Conservation (phyloP, 2,329 filamentous ascomycete species). For the Epichloe sp. region DNA sequence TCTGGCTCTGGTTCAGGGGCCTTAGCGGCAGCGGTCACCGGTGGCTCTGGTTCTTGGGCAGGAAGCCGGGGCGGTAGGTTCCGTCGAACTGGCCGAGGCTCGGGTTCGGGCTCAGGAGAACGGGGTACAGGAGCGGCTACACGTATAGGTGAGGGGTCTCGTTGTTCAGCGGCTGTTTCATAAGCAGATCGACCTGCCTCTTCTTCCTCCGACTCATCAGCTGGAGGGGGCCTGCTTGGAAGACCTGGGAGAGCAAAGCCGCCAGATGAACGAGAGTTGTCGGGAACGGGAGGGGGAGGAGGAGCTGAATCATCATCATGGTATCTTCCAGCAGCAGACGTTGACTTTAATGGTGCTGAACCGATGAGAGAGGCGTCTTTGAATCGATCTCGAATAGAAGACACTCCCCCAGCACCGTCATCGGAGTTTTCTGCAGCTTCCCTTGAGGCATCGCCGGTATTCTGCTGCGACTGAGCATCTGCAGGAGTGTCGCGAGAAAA, state of each 20-base stretch:
- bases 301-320: conserved; percentile 27
- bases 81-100: conserved; percentile 35
- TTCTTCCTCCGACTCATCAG: conserved; percentile 37
- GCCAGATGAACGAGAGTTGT: conserved; percentile 56
- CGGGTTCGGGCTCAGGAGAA: conserved; percentile 37
- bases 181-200: conserved; percentile 36
- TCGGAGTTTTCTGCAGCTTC: conserved; percentile 36
- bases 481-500: conserved; percentile 48
- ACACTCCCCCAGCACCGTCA: conserved; percentile 53
- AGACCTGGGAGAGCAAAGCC: conserved; percentile 71
- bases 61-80: conserved; percentile 47
- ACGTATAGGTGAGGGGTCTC: conserved; percentile 62
- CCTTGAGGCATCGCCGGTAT: conserved; percentile 40
- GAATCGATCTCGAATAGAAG: conserved; percentile 71
- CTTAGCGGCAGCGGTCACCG: conserved; percentile 45
- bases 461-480: conserved; percentile 39
- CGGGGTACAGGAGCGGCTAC: conserved; percentile 76
- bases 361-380: conserved; percentile 63
- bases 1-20: conserved; percentile 39
- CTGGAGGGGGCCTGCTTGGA: conserved; percentile 44
- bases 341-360: conserved; percentile 24
- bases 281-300: conserved; percentile 34
- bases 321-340: conserved; percentile 22
- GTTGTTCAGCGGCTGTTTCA: conserved; percentile 24
- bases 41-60: conserved; percentile 48